phyloP scores from a whole-genome alignment of 129 eudicot genomes.

The Flaveria trinervia region DNA sequence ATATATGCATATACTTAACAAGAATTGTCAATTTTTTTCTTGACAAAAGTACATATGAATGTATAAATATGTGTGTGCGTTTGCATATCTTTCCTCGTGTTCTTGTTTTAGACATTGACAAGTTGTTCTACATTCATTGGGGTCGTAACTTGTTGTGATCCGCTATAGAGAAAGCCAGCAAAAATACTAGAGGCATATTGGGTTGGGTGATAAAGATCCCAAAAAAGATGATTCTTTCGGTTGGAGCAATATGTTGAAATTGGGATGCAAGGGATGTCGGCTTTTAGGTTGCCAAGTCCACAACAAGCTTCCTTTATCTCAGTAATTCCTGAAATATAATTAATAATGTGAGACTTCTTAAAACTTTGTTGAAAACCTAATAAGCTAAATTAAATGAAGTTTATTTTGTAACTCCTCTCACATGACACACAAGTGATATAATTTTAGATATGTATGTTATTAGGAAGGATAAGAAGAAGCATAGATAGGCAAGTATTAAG shows the following conservation, averaged over 20 bases:
- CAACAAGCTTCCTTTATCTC: slow-evolving; percentile 83
- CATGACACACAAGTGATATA: no score
- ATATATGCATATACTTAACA: background rate
- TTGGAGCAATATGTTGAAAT: slow-evolving; percentile 56
- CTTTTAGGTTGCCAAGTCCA: slow-evolving; percentile 72
- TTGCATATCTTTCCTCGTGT: background rate
- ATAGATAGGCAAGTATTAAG: background rate
- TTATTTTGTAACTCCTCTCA: no score
- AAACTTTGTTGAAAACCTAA: background rate
- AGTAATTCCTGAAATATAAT: slow-evolving; percentile 52
- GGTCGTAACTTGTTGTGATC: slow-evolving; percentile 39
- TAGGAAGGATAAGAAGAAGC: background rate
- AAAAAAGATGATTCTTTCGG: slow-evolving; percentile 66
- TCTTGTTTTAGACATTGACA: slow-evolving; percentile 38
- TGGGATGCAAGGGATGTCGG: slow-evolving; percentile 70
- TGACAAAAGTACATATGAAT: slow-evolving; percentile 1
- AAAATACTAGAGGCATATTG: slow-evolving; percentile 50
- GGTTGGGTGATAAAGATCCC: slow-evolving; percentile 85
- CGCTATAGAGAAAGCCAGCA: slow-evolving; percentile 41
- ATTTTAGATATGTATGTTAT: no score
- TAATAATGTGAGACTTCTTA: background rate
- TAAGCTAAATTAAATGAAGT: background rate
- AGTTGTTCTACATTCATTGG: slow-evolving; percentile 67
- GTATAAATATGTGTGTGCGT: slow-evolving; percentile 3
- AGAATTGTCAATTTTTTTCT: background rate